These are phyloP conservation scores for Eragrostis nindensis DNA, from an alignment of 176 grass and related monocot genomes.

Conservation along the genomic window DNA sequence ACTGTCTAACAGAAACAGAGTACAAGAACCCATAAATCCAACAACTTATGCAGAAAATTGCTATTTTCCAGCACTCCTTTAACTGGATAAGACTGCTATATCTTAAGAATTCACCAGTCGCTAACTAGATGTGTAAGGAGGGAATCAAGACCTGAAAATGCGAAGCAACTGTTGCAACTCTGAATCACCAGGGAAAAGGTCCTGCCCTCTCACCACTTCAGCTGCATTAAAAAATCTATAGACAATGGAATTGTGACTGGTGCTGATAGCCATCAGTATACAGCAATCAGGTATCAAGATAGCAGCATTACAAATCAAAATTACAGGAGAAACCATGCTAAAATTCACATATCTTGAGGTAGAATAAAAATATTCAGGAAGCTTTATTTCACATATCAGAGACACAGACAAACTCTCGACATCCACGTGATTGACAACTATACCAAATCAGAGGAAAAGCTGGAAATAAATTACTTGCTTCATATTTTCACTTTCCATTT, in stretches of 20 bases:
- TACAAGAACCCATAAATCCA: conserved; percentile 6
- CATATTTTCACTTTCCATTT: background rate
- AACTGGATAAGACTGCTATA: background rate
- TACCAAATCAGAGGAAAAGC: background rate
- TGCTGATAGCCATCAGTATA: no score
- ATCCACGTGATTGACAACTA: background rate
- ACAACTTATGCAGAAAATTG: background rate
- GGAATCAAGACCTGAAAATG: conserved; percentile 75
- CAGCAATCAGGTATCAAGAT: no score
- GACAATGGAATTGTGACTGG: no score
- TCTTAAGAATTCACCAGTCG: background rate
- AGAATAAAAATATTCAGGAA: no score
- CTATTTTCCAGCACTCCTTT: background rate
- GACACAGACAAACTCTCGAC: no score
- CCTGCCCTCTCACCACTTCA: conserved; percentile 89
- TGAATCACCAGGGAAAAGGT: conserved; percentile 89
- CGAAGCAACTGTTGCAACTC: conserved; percentile 94
- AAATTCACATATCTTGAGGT: no score
- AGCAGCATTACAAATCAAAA: no score
- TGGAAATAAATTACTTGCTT: background rate
- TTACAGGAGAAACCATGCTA: no score
- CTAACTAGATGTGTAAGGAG: background rate
- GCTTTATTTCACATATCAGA: no score
- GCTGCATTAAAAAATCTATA: conserved; percentile 57
- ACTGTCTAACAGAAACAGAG: background rate